Evolutionary conservation across 2,329 filamentous ascomycete species (phyloP), one percentile per base, ranked within the genome.

Genomic region (Ilyonectria destructans): DNA sequence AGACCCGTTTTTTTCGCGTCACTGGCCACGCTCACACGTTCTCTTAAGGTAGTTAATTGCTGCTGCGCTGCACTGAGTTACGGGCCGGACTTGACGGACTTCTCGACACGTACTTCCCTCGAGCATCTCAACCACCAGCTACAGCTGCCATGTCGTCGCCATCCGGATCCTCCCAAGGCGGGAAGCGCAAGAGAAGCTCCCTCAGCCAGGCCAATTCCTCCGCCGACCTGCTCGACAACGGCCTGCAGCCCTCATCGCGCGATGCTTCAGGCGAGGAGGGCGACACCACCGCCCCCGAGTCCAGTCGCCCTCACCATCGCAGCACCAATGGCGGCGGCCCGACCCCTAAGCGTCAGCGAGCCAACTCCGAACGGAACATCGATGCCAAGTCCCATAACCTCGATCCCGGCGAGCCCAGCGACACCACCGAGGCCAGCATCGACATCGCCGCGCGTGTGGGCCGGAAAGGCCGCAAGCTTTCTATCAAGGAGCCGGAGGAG

Each of bases 251-350:
- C 40, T 94, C 93, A 19, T 95, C 93, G 40, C 90, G 93, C 78
- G 93, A 97, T 83, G 93, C 93, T 68, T 96, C 93, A 17, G 93
- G 88, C 71, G 93, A 97, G 83, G 94, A 96, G 79, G 91, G 89
- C 76, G 91, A 92, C 76, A 93, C 93, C 73, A 91, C 91, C 17
- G 89, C 92, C 59, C 87, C 88, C 69, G 88, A 91, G 79, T 86
- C 86, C 49, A 82, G 81, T 61, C 84, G 85, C 68, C 88, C 89
- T 87, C 81, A 91, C 91, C 80, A 82, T 83, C 65, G 88, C 78
- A 91, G 91, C 80, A 82, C 85, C 48, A 84, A 85, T 70, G 80
- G 79, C 64, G 80, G 82, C 72, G 84, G 84, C 69, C 86, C 88
- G 76, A 91, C 91, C 49, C 89, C 93, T 69, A 97, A 97, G 86